Percentiles rank a stretch among this genome's conserved stretches.
phyloP scores from a whole-genome alignment of 2,329 filamentous ascomycete genomes.

The Phialophora verrucosa region DNA sequence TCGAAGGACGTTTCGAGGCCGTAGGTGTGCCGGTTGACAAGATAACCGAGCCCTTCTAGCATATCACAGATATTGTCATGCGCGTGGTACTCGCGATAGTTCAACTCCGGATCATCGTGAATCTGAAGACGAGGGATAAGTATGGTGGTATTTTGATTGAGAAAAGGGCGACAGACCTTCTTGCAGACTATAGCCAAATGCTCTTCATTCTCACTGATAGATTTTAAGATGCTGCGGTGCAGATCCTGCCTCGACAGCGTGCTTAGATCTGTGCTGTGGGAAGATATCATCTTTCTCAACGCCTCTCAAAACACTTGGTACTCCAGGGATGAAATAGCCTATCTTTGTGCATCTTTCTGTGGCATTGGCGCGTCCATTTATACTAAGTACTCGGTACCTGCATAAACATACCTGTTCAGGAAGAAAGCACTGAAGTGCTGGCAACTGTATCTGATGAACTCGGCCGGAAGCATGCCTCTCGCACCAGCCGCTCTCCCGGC shows the following conservation, averaged over 20 bases:
- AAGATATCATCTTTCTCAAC: constrained; percentile 7
- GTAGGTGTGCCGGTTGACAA: constrained; percentile 57
- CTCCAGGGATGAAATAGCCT: background rate
- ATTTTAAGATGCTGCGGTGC: constrained; percentile 16
- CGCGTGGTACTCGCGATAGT: constrained; percentile 59
- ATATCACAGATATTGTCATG: constrained; percentile 57
- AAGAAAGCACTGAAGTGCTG: background rate
- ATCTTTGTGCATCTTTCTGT: background rate
- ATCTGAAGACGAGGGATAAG: constrained; percentile 40
- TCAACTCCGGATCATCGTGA: constrained; percentile 58
- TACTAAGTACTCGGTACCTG: background rate
- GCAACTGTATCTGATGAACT: background rate
- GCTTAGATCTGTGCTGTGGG: background rate
- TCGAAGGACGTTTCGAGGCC: constrained; percentile 61
- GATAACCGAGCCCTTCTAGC: constrained; percentile 53
- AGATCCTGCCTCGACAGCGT: constrained; percentile 6
- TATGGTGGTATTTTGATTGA: background rate
- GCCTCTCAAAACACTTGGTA: background rate
- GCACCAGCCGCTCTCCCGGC: too few species aligned
- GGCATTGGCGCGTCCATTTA: background rate
- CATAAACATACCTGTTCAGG: background rate
- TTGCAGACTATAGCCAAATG: constrained; percentile 21
- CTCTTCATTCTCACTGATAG: constrained; percentile 6
- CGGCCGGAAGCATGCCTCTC: background rate
- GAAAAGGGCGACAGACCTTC: constrained; percentile 13